phyloP scores from a whole-genome alignment of 768 basidiomycete genomes.

The Lenzites betulinus region DNA sequence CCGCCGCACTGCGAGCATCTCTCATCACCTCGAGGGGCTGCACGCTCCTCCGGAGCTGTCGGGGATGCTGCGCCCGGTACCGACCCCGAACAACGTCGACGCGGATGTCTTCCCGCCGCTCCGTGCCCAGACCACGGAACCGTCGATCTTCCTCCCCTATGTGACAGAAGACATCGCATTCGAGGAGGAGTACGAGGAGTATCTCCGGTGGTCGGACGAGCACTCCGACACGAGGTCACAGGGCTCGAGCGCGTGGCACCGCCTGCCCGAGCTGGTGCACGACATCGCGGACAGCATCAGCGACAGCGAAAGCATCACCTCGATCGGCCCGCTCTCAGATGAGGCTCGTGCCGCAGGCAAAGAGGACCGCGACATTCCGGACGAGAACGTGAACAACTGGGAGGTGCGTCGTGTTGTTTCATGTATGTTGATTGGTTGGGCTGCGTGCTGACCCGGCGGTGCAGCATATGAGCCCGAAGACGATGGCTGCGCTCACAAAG shows the following conservation, averaged over 20 bases:
- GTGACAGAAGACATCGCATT: slow-evolving; percentile 93
- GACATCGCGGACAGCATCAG: slow-evolving; percentile 88
- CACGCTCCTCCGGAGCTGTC: slow-evolving; percentile 75
- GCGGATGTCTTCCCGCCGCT: slow-evolving; percentile 95
- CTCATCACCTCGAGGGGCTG: slow-evolving; percentile 76
- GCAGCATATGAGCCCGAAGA: slow-evolving; percentile 95
- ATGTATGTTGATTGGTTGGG: no score
- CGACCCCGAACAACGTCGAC: slow-evolving; percentile 77
- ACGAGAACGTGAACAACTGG: slow-evolving; percentile 94
- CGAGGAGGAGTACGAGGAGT: slow-evolving; percentile 97
- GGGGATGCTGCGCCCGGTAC: slow-evolving; percentile 70
- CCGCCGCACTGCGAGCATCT: slow-evolving; percentile 80
- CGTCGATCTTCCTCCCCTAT: slow-evolving; percentile 84
- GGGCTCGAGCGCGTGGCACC: slow-evolving; percentile 72
- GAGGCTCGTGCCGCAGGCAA: slow-evolving; percentile 64
- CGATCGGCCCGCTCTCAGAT: slow-evolving; percentile 86
- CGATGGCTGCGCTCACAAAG: slow-evolving; percentile 90
- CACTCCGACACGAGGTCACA: slow-evolving; percentile 41
- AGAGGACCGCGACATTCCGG: slow-evolving; percentile 61
- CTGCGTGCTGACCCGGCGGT: not conserved
- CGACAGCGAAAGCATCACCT: slow-evolving; percentile 91
- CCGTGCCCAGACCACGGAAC: slow-evolving; percentile 82
- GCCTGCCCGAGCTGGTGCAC: slow-evolving; percentile 76
- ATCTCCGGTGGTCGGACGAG: slow-evolving; percentile 76
- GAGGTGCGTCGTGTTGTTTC: slow-evolving; percentile 60